phyloP scores from a whole-genome alignment of 2,329 filamentous ascomycete species.

The Sarocladium brachiariae region DNA sequence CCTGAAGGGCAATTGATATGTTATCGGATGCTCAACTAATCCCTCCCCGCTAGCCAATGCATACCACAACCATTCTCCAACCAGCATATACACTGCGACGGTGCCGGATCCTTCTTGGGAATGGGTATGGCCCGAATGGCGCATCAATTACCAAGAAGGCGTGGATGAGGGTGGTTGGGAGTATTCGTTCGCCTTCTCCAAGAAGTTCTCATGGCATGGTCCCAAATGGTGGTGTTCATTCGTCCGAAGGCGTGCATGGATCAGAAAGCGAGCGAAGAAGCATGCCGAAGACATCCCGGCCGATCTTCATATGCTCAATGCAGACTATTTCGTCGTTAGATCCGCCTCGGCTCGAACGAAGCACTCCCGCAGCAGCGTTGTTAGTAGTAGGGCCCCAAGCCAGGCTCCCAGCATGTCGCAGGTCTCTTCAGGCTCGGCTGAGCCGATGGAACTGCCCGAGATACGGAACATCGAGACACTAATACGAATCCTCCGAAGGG shows the following conservation, averaged over 20 bases:
- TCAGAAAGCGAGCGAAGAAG: slow-evolving; percentile 67
- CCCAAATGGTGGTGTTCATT: slow-evolving; percentile 92
- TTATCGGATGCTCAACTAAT: slow-evolving; percentile 6
- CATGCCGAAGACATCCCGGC: slow-evolving; percentile 33
- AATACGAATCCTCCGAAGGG: slow-evolving; percentile 58
- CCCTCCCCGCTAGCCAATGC: slow-evolving; percentile 45
- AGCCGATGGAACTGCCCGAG: slow-evolving; percentile 33
- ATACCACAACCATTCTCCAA: slow-evolving; percentile 53
- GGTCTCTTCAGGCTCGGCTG: slow-evolving; percentile 21
- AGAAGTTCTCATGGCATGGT: slow-evolving; percentile 75
- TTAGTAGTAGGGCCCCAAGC: slow-evolving; percentile 25
- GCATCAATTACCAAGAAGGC: slow-evolving; percentile 63
- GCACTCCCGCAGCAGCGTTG: slow-evolving; percentile 25
- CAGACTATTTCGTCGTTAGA: slow-evolving; percentile 75
- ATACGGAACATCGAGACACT: slow-evolving; percentile 62
- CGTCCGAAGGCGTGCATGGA: slow-evolving; percentile 84
- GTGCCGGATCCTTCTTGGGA: slow-evolving; percentile 93
- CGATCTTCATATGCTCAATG: slow-evolving; percentile 60
- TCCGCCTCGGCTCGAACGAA: slow-evolving; percentile 35
- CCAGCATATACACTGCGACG: slow-evolving; percentile 75
- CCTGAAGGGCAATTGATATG: too few species aligned
- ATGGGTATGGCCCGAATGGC: slow-evolving; percentile 70
- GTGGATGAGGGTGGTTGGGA: slow-evolving; percentile 88
- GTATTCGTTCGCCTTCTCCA: slow-evolving; percentile 83
- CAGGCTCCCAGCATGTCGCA: slow-evolving; percentile 29